Evolutionary conservation across 257 asterid genomes (phyloP).

Genomic region (Orobanche coerulescens): DNA sequence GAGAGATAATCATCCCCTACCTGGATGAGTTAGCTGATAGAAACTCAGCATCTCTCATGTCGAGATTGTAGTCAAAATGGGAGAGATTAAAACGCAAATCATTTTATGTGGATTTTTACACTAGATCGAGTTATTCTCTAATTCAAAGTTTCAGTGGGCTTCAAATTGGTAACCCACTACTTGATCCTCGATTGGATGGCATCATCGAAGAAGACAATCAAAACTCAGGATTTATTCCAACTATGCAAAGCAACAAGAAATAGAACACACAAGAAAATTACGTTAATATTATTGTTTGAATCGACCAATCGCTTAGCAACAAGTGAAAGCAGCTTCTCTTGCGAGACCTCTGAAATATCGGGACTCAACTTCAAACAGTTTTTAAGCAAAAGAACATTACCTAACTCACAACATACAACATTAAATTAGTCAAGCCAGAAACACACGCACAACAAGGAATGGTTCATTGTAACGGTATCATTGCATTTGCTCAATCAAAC

Average conservation of each 20-base stretch:
- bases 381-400: conserved; percentile 51
- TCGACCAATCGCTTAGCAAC: conserved; percentile 58
- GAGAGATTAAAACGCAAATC: no score
- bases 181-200: no score
- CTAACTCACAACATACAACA: conserved; percentile 25
- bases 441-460: background rate
- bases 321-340: conserved; percentile 55
- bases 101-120: no score
- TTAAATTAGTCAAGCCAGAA: background rate
- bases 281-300: conserved; percentile 43
- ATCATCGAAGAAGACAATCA: no score
- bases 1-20: no score
- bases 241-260: conserved; percentile 6
- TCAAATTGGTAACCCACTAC: no score
- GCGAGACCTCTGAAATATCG: conserved; percentile 58
- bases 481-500: background rate
- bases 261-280: conserved; percentile 21
- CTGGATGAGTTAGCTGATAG: no score
- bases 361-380: conserved; percentile 52
- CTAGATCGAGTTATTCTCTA: no score
- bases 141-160: no score
- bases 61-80: no score
- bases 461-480: background rate
- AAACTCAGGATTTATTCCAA: no score
- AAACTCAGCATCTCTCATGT: no score